Percentiles rank a stretch among this genome's conserved stretches.
Evolutionary conservation across 164 flowering plant genomes (phyloP).

Genomic region (Piper longum): DNA sequence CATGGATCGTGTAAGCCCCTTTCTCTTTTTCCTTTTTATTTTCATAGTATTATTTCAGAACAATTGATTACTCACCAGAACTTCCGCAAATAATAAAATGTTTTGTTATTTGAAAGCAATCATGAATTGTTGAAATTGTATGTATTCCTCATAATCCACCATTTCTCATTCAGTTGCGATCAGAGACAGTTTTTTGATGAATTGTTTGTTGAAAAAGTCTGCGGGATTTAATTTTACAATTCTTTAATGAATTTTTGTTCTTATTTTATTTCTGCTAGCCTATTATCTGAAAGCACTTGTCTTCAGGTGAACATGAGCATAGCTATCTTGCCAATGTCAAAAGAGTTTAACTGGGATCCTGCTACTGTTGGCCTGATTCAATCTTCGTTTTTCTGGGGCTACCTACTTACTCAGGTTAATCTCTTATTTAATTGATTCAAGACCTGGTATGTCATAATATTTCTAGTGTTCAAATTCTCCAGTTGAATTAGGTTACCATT

Average conservation of each 20-base stretch:
- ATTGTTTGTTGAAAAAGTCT: too few relatives aligned
- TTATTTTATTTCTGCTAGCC: too few relatives aligned
- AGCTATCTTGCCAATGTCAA: slow-evolving; percentile 93
- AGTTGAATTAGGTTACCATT: not conserved
- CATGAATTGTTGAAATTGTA: too few relatives aligned
- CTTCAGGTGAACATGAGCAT: slow-evolving; percentile 88
- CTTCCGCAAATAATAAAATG: too few relatives aligned
- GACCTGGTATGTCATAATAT: not conserved
- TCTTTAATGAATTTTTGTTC: not conserved
- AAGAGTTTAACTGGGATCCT: slow-evolving; percentile 90
- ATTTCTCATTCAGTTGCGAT: too few relatives aligned
- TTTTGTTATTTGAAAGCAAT: too few relatives aligned
- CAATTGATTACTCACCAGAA: too few relatives aligned
- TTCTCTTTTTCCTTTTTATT: not conserved
- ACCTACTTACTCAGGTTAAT: slow-evolving; percentile 80
- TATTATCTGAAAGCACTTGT: slow-evolving; percentile 1
- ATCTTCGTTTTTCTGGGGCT: slow-evolving; percentile 99
- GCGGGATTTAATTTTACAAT: too few relatives aligned
- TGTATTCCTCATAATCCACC: too few relatives aligned
- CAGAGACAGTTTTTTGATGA: too few relatives aligned
- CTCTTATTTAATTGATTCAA: not conserved
- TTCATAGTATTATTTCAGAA: not conserved
- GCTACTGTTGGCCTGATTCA: slow-evolving; percentile 96
- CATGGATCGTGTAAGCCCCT: slow-evolving; percentile 83
- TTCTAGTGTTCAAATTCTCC: not conserved